These are phyloP conservation scores for Solanum microdontum DNA, from an alignment of 257 asterid species.

Conservation along the genomic window DNA sequence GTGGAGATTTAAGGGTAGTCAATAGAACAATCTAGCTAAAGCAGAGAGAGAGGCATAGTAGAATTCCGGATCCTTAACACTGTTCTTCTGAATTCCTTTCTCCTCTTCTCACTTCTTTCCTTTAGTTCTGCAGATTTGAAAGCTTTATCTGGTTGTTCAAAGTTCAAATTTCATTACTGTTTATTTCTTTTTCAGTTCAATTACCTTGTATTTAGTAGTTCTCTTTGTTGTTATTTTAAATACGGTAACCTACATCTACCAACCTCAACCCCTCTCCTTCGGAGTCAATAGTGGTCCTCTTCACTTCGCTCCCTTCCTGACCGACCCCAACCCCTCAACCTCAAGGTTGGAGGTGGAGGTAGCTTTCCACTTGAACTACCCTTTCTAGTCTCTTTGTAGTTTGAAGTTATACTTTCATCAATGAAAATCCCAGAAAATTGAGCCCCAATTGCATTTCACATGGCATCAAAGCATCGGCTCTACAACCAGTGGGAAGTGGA, in stretches of 20 bases:
- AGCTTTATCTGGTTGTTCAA: background rate
- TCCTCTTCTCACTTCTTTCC: background rate
- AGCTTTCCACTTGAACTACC: background rate
- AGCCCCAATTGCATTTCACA: background rate
- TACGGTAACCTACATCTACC: background rate
- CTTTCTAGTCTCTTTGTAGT: background rate
- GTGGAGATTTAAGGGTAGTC: background rate
- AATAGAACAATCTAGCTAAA: background rate
- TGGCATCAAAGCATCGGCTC: background rate
- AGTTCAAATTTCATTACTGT: background rate
- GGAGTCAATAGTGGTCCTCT: background rate
- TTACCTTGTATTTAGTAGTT: background rate
- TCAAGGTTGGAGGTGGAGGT: background rate
- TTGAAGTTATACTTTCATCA: background rate
- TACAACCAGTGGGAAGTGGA: background rate
- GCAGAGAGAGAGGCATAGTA: background rate
- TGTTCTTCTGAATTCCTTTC: background rate
- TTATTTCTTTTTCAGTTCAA: background rate
- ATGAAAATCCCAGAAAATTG: background rate
- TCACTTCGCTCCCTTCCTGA: background rate
- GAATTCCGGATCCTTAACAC: background rate
- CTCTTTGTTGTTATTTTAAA: background rate
- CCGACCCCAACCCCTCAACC: background rate
- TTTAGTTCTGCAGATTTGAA: background rate
- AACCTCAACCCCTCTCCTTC: background rate